Percentiles rank a stretch among this genome's conserved stretches.
phyloP scores from a whole-genome alignment of 345 rosid species.

The Syzygium grande region DNA sequence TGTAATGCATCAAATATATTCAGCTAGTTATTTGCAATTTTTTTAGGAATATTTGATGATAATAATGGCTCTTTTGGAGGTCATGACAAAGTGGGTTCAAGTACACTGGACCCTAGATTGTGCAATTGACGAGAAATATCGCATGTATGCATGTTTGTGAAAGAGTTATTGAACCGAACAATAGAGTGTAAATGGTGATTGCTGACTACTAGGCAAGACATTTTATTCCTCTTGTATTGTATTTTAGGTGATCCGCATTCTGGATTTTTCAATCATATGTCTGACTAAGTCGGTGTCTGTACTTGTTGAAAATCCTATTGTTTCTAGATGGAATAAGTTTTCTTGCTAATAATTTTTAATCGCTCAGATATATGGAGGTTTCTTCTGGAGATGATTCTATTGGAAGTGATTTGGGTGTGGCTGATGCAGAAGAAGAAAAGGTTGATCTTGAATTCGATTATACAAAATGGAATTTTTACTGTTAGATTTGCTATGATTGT shows the following conservation, averaged over 20 bases:
- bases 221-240: background rate
- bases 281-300: background rate
- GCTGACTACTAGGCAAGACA: background rate
- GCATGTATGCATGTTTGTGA: background rate
- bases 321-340: background rate
- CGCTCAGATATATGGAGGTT: constrained; percentile 51
- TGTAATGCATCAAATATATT: background rate
- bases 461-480: background rate
- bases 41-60: background rate
- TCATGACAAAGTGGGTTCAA: background rate
- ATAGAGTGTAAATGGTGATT: background rate
- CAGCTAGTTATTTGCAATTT: background rate
- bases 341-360: background rate
- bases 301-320: background rate
- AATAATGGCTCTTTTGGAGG: background rate
- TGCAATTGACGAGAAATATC: background rate
- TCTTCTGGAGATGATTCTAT: constrained; percentile 49
- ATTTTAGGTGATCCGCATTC: background rate
- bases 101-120: background rate
- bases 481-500: background rate
- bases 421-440: constrained; percentile 34
- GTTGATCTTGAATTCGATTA: constrained; percentile 14
- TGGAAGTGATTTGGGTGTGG: constrained; percentile 25
- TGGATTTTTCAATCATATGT: background rate
- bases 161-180: background rate